These are phyloP conservation scores for Zoysia pacifica DNA, from an alignment of 176 grass and related monocot genomes.

Conservation along the genomic window DNA sequence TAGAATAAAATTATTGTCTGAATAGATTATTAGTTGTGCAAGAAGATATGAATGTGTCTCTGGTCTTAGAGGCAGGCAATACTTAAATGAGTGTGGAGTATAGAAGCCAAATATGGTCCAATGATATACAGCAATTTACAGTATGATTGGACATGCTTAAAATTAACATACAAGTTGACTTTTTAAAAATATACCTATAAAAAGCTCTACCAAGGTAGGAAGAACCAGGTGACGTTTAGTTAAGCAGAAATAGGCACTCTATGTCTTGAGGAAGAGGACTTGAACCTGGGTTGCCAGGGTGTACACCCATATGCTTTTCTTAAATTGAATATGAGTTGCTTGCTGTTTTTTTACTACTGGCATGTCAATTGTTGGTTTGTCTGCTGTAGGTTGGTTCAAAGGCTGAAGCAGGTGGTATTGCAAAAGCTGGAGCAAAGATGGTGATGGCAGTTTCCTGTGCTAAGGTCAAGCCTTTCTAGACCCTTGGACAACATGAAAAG, in stretches of 20 bases:
- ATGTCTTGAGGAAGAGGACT: too few relatives aligned
- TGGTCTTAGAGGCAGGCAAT: neutral
- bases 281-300: too few relatives aligned
- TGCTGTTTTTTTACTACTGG: neutral
- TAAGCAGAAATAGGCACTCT: too few relatives aligned
- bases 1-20: conserved; percentile 1
- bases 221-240: too few relatives aligned
- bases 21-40: neutral
- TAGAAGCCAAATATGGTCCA: neutral
- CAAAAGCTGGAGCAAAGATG: neutral
- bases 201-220: too few relatives aligned
- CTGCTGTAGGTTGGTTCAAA: neutral
- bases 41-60: neutral
- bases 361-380: neutral
- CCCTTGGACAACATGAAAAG: neutral
- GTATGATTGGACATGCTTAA: neutral
- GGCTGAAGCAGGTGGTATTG: neutral
- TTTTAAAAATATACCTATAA: neutral
- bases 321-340: too few relatives aligned
- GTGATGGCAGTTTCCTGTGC: conserved; percentile 6
- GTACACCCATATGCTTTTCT: too few relatives aligned
- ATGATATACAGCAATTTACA: neutral
- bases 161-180: conserved; percentile 7
- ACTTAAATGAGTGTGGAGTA: neutral
- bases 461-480: conserved; percentile 54